Base-by-base conservation (phyloP, 192 early-diverging fungal genomes). In the Coemansia sp. region DNA sequence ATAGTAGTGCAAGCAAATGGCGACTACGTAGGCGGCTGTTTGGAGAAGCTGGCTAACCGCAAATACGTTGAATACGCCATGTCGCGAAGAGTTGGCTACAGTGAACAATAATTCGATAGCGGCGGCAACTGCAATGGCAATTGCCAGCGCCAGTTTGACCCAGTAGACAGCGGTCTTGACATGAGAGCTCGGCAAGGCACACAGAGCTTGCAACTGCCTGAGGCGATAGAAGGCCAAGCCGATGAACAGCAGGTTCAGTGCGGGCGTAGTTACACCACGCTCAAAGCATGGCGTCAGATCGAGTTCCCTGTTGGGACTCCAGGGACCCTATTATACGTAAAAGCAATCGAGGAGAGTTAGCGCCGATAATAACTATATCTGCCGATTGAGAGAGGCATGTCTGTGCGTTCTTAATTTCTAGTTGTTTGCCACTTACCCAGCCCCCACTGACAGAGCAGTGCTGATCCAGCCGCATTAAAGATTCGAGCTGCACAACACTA, bases 201-300 rank as follows among this genome's bases (percentile, higher is more conserved):
- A 41, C 48, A 38, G n/a, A 6, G 9, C 10, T 50, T 40, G 55
- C 27, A 63, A 37, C 1, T 10, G 11, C 4, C 33, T 3, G 1
- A 74, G 33, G 6, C 57, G 64, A 8, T 26, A n/a, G 3, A 59
- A 18, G 10, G 71, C 56, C 14, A 63, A 14, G 0, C 29, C 48
- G 0, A 74, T n/a, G n/a, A 74, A 67, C 32, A 74, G 8, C 14
- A 19, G 17, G 36, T 62, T 63, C 11, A 74, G 50, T 8, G 17
- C 7, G 3, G 71, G 65, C 17, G 33, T 4, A 8, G 56, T 3
- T 6, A 67, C 61, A 10, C 71, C 65, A 38, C 35, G 61, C 65
- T 67, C 65, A 67, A 74, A 74, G 43, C 71, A 74, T 0, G 61
- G 60, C 1, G 70, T 73, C 42, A 73, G 56, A 29, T 73, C 70